phyloP scores from a whole-genome alignment of 2,329 filamentous ascomycete species.

The Alternaria arbusti region DNA sequence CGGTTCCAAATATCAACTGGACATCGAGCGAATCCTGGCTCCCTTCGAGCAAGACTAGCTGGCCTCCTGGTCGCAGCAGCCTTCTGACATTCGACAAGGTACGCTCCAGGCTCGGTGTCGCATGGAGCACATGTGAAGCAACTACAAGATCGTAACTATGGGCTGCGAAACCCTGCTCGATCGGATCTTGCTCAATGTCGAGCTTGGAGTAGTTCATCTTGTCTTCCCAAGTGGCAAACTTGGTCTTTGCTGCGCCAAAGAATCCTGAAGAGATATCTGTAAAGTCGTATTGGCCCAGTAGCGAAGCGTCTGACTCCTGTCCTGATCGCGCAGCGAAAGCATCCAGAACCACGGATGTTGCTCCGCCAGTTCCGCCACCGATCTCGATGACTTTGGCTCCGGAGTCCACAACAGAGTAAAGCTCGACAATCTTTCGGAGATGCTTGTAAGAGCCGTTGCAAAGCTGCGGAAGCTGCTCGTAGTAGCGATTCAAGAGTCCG shows the following conservation, averaged over 20 bases:
- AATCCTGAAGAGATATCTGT: background rate
- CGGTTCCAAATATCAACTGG: background rate
- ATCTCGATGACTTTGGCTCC: conserved; percentile 2
- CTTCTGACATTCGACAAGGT: background rate
- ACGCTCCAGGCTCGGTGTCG: background rate
- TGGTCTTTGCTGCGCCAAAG: background rate
- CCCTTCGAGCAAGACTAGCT: background rate
- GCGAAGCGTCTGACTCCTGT: background rate
- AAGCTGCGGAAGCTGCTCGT: background rate
- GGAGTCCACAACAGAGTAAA: background rate
- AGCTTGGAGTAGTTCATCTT: background rate
- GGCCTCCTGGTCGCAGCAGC: background rate
- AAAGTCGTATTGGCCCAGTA: background rate
- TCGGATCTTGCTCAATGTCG: conserved; percentile 1
- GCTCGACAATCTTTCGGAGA: background rate
- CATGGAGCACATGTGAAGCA: background rate
- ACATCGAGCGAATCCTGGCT: background rate
- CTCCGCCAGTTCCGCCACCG: conserved; percentile 2
- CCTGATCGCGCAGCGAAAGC: background rate
- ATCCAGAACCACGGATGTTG: background rate
- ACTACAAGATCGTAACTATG: conserved; percentile 2
- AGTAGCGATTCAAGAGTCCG: conserved; percentile 3
- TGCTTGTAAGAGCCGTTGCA: conserved; percentile 4
- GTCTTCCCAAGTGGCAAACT: background rate
- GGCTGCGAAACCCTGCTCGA: background rate